A percentile compares a stretch with the other conserved stretches of the same genome.
Evolutionary conservation across 2,329 filamentous ascomycete species (phyloP).

Genomic region (Calonectria montana): DNA sequence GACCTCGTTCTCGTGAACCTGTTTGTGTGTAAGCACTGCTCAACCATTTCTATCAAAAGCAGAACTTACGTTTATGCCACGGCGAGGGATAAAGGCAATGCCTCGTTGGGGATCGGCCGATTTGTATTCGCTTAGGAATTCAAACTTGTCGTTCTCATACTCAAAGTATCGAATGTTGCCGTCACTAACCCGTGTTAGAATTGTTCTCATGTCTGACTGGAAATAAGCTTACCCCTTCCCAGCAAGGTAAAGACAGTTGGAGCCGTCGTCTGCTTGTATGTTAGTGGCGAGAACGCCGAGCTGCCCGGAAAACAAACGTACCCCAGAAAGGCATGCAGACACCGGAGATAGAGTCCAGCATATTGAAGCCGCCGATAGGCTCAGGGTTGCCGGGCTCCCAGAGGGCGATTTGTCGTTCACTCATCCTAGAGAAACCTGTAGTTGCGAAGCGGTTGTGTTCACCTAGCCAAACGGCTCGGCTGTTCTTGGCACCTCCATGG

Average conservation of each 20-base stretch:
- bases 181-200: conserved; percentile 69
- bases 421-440: conserved; percentile 98
- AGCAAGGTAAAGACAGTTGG: conserved; percentile 93
- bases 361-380: conserved; percentile 90
- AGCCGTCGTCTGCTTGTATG: conserved; percentile 78
- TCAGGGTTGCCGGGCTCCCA: conserved; percentile 92
- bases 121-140: conserved; percentile 97
- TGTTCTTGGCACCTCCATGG: conserved; percentile 96
- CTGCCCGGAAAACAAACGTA: conserved; percentile 47
- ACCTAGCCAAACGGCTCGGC: conserved; percentile 95
- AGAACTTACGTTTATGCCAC: conserved; percentile 83
- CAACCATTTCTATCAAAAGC: conserved; percentile 1
- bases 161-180: conserved; percentile 99
- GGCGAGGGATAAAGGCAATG: conserved; percentile 92
- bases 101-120: conserved; percentile 95
- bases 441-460: conserved; percentile 96
- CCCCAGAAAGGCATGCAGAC: conserved; percentile 99
- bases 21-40: conserved; percentile 33
- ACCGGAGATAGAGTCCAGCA: conserved; percentile 94
- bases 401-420: conserved; percentile 92
- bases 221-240: conserved; percentile 87
- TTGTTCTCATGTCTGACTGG: not conserved
- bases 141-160: conserved; percentile 98
- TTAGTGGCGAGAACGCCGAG: conserved; percentile 35
- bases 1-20: conserved; percentile 95